phyloP scores from a whole-genome alignment of 1,284 basidiomycete genomes.

The Irpex sp. region DNA sequence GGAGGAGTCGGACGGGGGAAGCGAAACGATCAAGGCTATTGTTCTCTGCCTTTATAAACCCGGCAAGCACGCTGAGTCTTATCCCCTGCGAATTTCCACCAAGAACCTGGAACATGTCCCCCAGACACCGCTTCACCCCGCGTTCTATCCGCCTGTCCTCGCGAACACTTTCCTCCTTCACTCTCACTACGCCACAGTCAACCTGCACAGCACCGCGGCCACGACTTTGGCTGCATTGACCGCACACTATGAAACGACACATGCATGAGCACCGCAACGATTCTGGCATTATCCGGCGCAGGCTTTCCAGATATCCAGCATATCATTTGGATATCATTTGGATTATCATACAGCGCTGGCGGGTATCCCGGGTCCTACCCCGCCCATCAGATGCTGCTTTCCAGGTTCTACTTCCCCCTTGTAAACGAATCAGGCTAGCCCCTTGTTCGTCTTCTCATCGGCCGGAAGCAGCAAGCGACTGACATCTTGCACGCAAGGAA shows the following conservation, averaged over 20 bases:
- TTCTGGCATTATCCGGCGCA: too few relatives aligned
- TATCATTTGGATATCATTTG: too few relatives aligned
- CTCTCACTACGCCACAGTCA: neutral
- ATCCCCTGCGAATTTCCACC: neutral
- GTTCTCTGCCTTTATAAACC: constrained; percentile 29
- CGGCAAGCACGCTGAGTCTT: neutral
- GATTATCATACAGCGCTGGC: neutral
- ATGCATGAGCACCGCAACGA: neutral
- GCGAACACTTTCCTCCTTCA: neutral
- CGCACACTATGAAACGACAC: neutral
- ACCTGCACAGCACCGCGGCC: neutral
- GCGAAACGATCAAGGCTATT: constrained; percentile 22
- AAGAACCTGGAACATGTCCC: neutral
- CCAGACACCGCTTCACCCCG: constrained; percentile 2
- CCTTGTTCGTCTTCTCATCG: constrained; percentile 9
- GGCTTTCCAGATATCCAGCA: too few relatives aligned
- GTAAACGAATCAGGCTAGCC: constrained; percentile 10
- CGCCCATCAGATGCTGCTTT: constrained; percentile 5
- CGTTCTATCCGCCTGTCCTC: neutral
- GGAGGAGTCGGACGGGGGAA: constrained; percentile 11
- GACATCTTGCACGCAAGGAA: neutral
- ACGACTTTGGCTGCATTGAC: too few relatives aligned
- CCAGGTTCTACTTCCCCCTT: constrained; percentile 6
- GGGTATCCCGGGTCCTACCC: constrained; percentile 10
- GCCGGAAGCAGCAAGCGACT: neutral